Evolutionary conservation across 2,329 filamentous ascomycete genomes (phyloP).

Genomic region (Sclerotinia subarctica): DNA sequence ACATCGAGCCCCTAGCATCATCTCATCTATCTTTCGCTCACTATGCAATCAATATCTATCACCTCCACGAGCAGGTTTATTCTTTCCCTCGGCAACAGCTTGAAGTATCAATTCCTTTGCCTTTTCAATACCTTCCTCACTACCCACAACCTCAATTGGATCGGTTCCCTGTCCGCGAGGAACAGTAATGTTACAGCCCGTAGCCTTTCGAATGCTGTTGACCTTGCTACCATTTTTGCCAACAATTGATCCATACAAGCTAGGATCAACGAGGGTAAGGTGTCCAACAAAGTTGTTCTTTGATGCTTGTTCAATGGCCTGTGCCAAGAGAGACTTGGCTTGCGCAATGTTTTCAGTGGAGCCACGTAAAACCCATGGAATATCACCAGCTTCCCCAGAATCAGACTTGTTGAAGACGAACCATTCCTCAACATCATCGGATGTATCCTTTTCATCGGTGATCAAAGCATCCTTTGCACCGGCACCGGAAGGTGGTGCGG

Average conservation of each 20-base stretch:
- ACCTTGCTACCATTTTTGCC: constrained; percentile 87
- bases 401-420: constrained; percentile 65
- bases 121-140: constrained; percentile 74
- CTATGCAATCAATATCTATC: constrained; percentile 15
- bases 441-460: constrained; percentile 72
- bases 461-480: constrained; percentile 77
- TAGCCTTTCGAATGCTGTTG: constrained; percentile 87
- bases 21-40: neutral
- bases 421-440: constrained; percentile 75
- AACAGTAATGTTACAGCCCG: constrained; percentile 89
- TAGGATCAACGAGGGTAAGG: constrained; percentile 65
- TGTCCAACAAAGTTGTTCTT: constrained; percentile 76
- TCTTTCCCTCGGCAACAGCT: constrained; percentile 63
- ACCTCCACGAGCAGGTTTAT: constrained; percentile 9
- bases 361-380: constrained; percentile 88
- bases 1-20: neutral
- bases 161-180: constrained; percentile 76
- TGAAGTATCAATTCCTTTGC: constrained; percentile 87
- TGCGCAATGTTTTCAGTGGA: constrained; percentile 74
- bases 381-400: constrained; percentile 58
- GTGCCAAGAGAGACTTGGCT: constrained; percentile 71
- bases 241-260: constrained; percentile 85
- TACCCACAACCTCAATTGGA: constrained; percentile 86
- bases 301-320: constrained; percentile 68
- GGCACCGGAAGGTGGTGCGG: constrained; percentile 55